Evolutionary conservation across 352 stramenopile species (phyloP), one percentile per base, ranked within the genome.

Genomic region (Peronosclerospora sorghi): DNA sequence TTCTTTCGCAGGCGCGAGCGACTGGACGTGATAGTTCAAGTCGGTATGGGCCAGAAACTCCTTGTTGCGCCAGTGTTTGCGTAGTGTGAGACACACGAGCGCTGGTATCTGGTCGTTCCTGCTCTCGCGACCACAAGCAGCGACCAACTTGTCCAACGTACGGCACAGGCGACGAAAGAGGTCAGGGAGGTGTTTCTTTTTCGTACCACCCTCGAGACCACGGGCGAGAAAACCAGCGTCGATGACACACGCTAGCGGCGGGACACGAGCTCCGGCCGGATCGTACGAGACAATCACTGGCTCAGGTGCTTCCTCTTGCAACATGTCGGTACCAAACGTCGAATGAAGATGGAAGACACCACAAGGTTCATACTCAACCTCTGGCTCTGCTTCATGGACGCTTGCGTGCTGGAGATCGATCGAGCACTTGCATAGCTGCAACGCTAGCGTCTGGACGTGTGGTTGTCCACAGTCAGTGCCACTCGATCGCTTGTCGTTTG

Each of bases 21-120:
- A 57, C 20, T 62, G 56, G 8, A 73, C 41, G 8, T 61, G 47
- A 17, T 62, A 75, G 7, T 34, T 20, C n/a, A n/a, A n/a, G n/a
- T n/a, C n/a, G n/a, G n/a, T n/a, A 27, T 80, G 72, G 0, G 63
- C 50, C 12, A 86, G 32, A 27, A 66, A 86, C 19, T 80, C 68
- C 35, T 68, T 60, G 32, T 77, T 78, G 29, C 70, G 65, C 73
- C 73, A 86, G 24, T 77, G 69, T 43, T 82, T 86, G 17, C 70
- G 56, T 14, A 64, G 63, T 2, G 70, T 74, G 2, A 86, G 18
- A 14, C 54, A 79, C 30, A 81, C 43, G 6, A 83, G 23, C 15
- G 35, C 51, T 9, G 44, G 18, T 34, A 7, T 48, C 14, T 19
- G 18, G 14, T 4, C 48, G 29, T 9, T 42, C 27, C 10, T 24